Base-by-base conservation (phyloP, 306 rosid species). In the Malus fusca region DNA sequence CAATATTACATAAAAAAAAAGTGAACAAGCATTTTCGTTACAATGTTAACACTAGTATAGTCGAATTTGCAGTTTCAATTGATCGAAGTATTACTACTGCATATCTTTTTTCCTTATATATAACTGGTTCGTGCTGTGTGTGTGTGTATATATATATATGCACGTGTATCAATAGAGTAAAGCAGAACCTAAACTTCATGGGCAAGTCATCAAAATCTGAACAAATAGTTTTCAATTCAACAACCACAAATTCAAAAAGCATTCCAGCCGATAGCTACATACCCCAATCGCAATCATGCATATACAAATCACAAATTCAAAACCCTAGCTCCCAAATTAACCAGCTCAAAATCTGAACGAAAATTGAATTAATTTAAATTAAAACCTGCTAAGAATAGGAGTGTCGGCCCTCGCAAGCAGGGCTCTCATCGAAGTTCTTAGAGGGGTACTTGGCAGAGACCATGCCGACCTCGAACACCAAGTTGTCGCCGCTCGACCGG, bases 391-490 rank as follows among this genome's bases (percentile, higher is more conserved):
- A 95, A 3, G 95, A 90, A 83, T 93, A 48, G 53, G 97, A 83
- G 82, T 73, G 97, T 74, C 81, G 87, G 7, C 93, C 97, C 82
- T 95, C 91, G 79, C 99, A 95, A n/a, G 88, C 82, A 0, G 84
- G 97, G 80, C 88, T 92, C 67, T 82, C 86, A 1, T 85, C 74
- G 83, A 92, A 95, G 78, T 80, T 92, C 92, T 88, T 88, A 3
- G 87, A 66, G 4, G 97, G 89, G 58, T 89, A 95, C 87, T 92
- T 95, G 6, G 91, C 97, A 1, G 96, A 82, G 62, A 95, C 88
- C 82, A 87, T 40, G 18, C 97, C 99, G 40, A 95, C 97, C 80
- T 95, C 99, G 64, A 95, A 95, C 33, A 95, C 97, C 84, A 92
- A 74, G 69, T 95, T 88, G 8, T 92, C 99, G 58, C 87, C 97